Evolutionary conservation across 352 stramenopile genomes (phyloP).

Genomic region (Globisporangium acanthophoron): DNA sequence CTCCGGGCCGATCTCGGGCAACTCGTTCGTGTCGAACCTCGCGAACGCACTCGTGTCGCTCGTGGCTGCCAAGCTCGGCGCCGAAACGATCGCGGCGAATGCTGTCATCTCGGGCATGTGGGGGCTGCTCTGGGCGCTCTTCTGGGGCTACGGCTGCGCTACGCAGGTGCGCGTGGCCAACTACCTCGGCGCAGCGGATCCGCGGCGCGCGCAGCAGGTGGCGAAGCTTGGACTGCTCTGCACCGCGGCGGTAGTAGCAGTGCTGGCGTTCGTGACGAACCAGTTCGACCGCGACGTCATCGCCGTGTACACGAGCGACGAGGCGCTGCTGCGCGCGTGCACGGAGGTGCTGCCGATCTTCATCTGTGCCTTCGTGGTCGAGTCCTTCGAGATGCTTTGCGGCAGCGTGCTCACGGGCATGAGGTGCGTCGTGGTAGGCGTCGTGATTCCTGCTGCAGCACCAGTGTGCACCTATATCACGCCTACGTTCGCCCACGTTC

Average conservation of each 20-base stretch:
- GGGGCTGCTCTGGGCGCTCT: constrained; percentile 65
- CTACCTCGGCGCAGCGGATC: constrained; percentile 59
- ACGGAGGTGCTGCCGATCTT: constrained; percentile 55
- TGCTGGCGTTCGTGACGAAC: constrained; percentile 41
- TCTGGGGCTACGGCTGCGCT: constrained; percentile 76
- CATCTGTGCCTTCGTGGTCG: constrained; percentile 48
- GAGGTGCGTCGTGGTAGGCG: constrained; percentile 12
- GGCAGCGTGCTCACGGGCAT: constrained; percentile 60
- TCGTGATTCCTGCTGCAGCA: not conserved
- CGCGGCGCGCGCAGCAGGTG: constrained; percentile 40
- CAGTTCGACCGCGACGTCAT: constrained; percentile 44
- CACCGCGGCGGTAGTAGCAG: constrained; percentile 36
- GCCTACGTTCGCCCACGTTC: not conserved
- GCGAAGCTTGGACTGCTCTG: constrained; percentile 49
- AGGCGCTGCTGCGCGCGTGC: constrained; percentile 39
- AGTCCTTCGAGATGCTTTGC: constrained; percentile 59
- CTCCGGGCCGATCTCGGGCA: constrained; percentile 57
- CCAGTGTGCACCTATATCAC: not conserved
- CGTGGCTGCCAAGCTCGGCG: constrained; percentile 55
- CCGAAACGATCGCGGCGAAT: constrained; percentile 57
- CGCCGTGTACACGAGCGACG: constrained; percentile 54
- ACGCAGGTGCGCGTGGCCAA: constrained; percentile 76
- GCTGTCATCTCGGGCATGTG: constrained; percentile 66
- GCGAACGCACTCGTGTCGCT: constrained; percentile 61
- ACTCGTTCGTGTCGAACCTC: constrained; percentile 71